Evolutionary conservation across 2,329 filamentous ascomycete species (phyloP).

Genomic region (Neonectria sp.): DNA sequence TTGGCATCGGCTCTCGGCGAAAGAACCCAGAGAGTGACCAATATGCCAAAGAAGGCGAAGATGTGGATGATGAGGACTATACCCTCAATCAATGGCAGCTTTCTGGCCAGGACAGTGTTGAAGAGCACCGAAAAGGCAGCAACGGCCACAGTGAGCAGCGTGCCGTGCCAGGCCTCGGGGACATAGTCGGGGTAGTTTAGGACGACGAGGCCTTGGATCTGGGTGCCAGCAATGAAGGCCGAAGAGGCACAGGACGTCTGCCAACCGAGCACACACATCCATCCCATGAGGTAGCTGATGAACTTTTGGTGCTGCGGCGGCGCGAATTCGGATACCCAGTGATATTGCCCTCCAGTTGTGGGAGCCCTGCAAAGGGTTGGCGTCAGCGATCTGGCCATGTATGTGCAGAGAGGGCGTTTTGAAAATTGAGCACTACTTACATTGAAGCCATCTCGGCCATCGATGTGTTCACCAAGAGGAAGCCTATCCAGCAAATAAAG

Average conservation of each 20-base stretch:
- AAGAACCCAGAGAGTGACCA: conserved; percentile 43
- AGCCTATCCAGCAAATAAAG: conserved; percentile 57
- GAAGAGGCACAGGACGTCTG: conserved; percentile 57
- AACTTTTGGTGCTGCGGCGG: conserved; percentile 64
- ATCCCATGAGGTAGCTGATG: conserved; percentile 66
- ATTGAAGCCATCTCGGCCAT: conserved; percentile 68
- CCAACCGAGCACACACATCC: conserved; percentile 64
- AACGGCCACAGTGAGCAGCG: conserved; percentile 32
- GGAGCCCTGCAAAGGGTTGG: conserved; percentile 55
- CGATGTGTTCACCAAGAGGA: conserved; percentile 56
- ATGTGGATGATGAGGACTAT: conserved; percentile 39
- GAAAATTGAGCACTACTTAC: conserved; percentile 28
- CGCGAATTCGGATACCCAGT: conserved; percentile 71
- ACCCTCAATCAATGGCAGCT: conserved; percentile 36
- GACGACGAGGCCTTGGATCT: conserved; percentile 61
- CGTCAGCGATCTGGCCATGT: not conserved
- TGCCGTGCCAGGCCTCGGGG: conserved; percentile 40
- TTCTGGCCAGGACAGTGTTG: conserved; percentile 38
- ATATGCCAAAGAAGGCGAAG: conserved; percentile 42
- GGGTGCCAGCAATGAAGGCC: conserved; percentile 59
- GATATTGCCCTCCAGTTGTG: conserved; percentile 71
- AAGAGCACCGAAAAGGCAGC: conserved; percentile 37
- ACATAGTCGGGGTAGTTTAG: conserved; percentile 46
- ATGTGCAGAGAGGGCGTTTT: not conserved
- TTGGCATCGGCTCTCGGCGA: conserved; percentile 35